Conservation (phyloP, 805 yeast genomes). For the Nakazawaea wyomingensis region DNA sequence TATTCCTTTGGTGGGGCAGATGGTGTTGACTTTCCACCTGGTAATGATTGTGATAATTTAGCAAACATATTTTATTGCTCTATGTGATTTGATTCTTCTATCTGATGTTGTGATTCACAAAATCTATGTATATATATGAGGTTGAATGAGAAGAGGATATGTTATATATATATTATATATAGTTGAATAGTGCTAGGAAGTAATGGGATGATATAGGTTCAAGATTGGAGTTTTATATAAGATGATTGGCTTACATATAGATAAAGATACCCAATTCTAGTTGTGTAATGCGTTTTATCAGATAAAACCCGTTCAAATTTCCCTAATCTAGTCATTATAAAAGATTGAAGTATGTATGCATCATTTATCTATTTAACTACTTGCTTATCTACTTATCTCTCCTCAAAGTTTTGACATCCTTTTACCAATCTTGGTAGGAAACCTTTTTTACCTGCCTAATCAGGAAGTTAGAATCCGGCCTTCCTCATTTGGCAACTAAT, state of each 20-base stretch:
- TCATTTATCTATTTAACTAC: background rate
- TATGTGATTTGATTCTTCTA: too few relatives aligned
- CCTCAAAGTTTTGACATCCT: background rate
- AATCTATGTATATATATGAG: background rate
- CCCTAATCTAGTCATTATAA: background rate
- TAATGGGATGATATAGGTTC: background rate
- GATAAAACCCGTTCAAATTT: constrained; percentile 1
- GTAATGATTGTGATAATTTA: constrained; percentile 5
- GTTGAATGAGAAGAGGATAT: background rate
- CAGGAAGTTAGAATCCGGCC: constrained; percentile 1
- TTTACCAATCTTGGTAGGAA: background rate
- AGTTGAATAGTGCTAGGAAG: background rate
- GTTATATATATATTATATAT: background rate
- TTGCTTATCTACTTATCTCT: background rate
- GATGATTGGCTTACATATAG: background rate
- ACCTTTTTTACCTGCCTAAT: constrained; percentile 10
- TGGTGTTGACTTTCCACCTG: constrained; percentile 6
- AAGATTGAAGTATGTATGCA: background rate
- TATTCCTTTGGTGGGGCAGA: constrained; percentile 10
- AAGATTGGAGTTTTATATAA: too few relatives aligned
- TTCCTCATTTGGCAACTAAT: background rate
- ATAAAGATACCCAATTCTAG: background rate
- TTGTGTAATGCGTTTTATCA: background rate
- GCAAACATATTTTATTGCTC: constrained; percentile 6
- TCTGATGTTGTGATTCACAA: too few relatives aligned